Evolutionary conservation across 305 asterid genomes (phyloP).

Genomic region (Fraxinus ornus): DNA sequence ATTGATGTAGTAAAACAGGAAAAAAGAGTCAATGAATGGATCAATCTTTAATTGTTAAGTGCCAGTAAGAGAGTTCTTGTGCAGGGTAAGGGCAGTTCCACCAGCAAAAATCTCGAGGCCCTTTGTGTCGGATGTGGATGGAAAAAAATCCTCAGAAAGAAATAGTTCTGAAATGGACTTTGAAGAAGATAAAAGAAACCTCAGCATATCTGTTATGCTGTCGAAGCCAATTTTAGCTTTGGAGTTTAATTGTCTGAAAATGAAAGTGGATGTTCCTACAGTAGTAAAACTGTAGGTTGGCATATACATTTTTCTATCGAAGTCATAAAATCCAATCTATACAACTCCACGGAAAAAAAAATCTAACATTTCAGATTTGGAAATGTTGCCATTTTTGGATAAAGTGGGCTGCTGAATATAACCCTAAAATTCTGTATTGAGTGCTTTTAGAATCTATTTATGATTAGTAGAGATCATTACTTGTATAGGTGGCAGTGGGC

Average conservation of each 20-base stretch:
- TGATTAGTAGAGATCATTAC: neutral
- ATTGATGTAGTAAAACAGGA: neutral
- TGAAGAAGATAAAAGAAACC: constrained; percentile 47
- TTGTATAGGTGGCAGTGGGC: neutral
- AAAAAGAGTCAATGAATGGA: neutral
- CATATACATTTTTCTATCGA: neutral
- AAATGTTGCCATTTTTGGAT: neutral
- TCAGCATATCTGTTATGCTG: constrained; percentile 67
- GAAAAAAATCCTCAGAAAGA: constrained; percentile 23
- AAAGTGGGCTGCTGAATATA: neutral
- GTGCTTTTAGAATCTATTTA: neutral
- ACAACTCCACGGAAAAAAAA: neutral
- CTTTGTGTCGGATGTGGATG: constrained; percentile 25
- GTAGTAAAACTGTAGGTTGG: neutral
- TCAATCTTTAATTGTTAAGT: neutral
- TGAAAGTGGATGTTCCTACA: constrained; percentile 83
- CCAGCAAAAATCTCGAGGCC: constrained; percentile 66
- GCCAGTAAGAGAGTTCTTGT: neutral
- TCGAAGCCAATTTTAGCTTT: constrained; percentile 83
- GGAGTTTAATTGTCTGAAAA: constrained; percentile 63
- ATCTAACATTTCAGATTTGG: neutral
- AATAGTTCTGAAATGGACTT: constrained; percentile 16
- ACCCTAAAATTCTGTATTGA: neutral
- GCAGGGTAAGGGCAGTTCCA: constrained; percentile 65
- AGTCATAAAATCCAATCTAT: neutral